A percentile compares a stretch with the other conserved stretches of the same genome.
These are phyloP conservation scores for Arthrobotrys sinensis DNA, from an alignment of 2,329 filamentous ascomycete genomes.

Conservation along the genomic window DNA sequence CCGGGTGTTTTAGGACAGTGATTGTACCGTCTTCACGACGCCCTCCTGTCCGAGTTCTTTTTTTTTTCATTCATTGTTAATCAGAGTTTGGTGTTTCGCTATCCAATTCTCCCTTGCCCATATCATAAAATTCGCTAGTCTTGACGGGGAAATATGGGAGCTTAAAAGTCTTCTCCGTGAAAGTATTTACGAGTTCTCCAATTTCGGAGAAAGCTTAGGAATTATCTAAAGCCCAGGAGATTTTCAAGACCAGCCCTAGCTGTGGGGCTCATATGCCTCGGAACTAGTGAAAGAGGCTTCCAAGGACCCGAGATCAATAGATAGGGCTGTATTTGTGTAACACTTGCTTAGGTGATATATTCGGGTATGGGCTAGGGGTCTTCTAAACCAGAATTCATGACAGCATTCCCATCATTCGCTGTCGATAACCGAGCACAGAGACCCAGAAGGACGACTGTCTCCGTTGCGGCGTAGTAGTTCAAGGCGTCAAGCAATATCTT, in stretches of 20 bases:
- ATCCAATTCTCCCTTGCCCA: too few relatives aligned
- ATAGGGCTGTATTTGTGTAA: too few relatives aligned
- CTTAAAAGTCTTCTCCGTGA: not conserved
- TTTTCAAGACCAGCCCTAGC: not conserved
- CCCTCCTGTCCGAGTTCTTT: not conserved
- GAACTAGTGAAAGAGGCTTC: not conserved
- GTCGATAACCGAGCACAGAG: slow-evolving; percentile 86
- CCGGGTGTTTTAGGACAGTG: not conserved
- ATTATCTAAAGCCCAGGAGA: not conserved
- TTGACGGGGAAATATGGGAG: not conserved
- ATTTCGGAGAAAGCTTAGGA: not conserved
- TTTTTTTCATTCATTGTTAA: not conserved
- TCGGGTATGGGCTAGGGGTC: slow-evolving; percentile 21
- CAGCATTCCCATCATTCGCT: slow-evolving; percentile 81
- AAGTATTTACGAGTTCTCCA: not conserved
- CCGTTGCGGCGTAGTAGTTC: slow-evolving; percentile 97
- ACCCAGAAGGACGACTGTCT: slow-evolving; percentile 93
- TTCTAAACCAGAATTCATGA: slow-evolving; percentile 41
- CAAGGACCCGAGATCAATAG: too few relatives aligned
- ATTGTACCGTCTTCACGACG: not conserved
- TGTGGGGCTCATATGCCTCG: too few relatives aligned
- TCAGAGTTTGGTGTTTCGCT: not conserved
- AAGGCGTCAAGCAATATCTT: slow-evolving; percentile 94
- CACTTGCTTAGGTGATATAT: too few relatives aligned
- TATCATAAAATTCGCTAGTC: not conserved